These are phyloP conservation scores for Talaromyces rugulosus DNA, from an alignment of 2,329 filamentous ascomycete species.

Conservation along the genomic window DNA sequence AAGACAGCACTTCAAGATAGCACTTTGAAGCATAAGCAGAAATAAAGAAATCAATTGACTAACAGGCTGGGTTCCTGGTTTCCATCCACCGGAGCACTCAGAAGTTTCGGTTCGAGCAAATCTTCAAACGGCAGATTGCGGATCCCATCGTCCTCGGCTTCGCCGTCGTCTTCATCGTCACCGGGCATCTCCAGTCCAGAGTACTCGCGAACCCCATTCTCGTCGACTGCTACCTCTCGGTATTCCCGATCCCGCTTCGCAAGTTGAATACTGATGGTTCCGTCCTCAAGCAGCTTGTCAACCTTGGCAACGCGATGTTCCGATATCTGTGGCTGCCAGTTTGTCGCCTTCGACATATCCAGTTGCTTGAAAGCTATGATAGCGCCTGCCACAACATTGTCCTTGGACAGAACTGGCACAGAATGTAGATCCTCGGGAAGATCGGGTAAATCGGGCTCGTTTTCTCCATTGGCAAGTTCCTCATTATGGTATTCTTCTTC, in stretches of 20 bases:
- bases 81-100: conserved; percentile 41
- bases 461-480: conserved; percentile 15
- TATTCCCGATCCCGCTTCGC: conserved; percentile 64
- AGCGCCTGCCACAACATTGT: conserved; percentile 31
- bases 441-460: conserved; percentile 46
- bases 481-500: conserved; percentile 28
- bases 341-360: conserved; percentile 44
- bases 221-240: conserved; percentile 51
- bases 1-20: background rate
- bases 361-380: conserved; percentile 46
- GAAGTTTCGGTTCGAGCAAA: conserved; percentile 64
- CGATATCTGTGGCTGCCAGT: conserved; percentile 45
- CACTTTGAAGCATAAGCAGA: conserved; percentile 1
- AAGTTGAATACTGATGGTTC: conserved; percentile 57
- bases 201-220: conserved; percentile 69
- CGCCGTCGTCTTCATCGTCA: conserved; percentile 45
- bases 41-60: conserved; percentile 31
- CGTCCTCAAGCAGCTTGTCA: conserved; percentile 52
- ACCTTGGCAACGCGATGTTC: conserved; percentile 64
- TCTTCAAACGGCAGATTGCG: conserved; percentile 59
- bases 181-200: conserved; percentile 72
- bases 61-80: conserved; percentile 33
- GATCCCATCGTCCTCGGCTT: conserved; percentile 55
- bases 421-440: conserved; percentile 58
- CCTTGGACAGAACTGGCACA: conserved; percentile 46